Conservation (phyloP, 1,139 yeast genomes). For the Candida sanyaensis region DNA sequence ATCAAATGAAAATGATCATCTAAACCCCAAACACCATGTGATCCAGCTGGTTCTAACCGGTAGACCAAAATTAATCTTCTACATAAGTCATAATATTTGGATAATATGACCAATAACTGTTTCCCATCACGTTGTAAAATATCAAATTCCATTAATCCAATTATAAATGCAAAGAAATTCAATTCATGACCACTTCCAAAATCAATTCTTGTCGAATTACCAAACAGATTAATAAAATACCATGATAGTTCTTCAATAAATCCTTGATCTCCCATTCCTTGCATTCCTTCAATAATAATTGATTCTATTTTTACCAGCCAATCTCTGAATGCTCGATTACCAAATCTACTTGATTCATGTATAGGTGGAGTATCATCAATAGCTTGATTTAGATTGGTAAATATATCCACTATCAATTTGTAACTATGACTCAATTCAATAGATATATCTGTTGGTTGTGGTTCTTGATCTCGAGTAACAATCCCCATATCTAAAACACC, state of each 20-base stretch:
- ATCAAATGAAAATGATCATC: constrained; percentile 92
- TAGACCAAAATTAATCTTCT: constrained; percentile 65
- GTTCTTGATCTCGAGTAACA: constrained; percentile 20
- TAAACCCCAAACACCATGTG: constrained; percentile 96
- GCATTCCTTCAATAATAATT: constrained; percentile 19
- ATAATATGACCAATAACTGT: constrained; percentile 58
- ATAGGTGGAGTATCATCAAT: constrained; percentile 73
- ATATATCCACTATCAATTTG: constrained; percentile 12
- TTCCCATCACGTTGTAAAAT: constrained; percentile 33
- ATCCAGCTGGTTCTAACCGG: constrained; percentile 88
- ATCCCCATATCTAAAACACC: constrained; percentile 22
- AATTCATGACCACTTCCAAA: constrained; percentile 97
- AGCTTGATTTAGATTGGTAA: constrained; percentile 24
- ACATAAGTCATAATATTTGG: constrained; percentile 63
- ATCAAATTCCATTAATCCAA: constrained; percentile 49
- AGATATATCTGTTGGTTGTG: constrained; percentile 2
- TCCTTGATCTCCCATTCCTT: constrained; percentile 4
- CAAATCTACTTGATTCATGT: constrained; percentile 75
- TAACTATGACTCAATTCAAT: constrained; percentile 5
- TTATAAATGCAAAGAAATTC: constrained; percentile 79
- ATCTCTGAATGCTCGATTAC: constrained; percentile 78
- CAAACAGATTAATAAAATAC: constrained; percentile 73
- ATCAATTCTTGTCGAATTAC: constrained; percentile 80
- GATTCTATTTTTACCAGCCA: constrained; percentile 64
- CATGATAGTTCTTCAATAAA: constrained; percentile 52